Evolutionary conservation across 202 grass and related monocot genomes (phyloP), one percentile per base, ranked within the genome.

Genomic region (Alloteropsis angusta): DNA sequence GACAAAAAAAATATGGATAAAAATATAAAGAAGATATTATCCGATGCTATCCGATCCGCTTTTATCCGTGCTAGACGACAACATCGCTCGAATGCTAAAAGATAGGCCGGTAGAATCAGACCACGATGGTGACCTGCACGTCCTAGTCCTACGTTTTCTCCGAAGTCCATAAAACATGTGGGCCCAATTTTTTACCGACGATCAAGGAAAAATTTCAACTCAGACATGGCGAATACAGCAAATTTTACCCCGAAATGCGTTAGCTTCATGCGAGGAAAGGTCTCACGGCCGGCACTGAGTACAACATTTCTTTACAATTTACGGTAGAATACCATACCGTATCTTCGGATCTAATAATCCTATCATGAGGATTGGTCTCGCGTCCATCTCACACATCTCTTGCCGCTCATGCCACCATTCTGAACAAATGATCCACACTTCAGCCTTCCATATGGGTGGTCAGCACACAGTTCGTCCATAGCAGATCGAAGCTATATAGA

Each of bases 401-500:
- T 18, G 5, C n/a, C 28, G 46, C 56, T 74, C 74, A 39, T 59
- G 19, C 16, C 44, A 52, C n/a, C 54, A 65, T 46, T 16, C 10
- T 16, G 28, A 47, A 36, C 32, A 4, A 65, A 66, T 8, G 21
- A 14, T 21, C 64, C 65, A 71, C 14, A 2, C 38, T 43, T 71
- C 9, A 25, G 25, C 7, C 7, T 75, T 80, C 62, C 72, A 47
- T 48, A 10, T 18, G 11, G 3, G 14, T n/a, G 60, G 22, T 93
- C 84, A 97, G 78, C 85, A 88, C 21, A 97, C 93, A 1, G 90
- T 97, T 65, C 93, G 85, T 14, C 93, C 93, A 0, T 75, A 97
- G 88, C 93, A 89, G 78, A 97, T 85, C 18, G 93, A 93, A 62
- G 80, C 90, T 56, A 97, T 83, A 60, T 97, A 97, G 5, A 97